phyloP scores from a whole-genome alignment of 2,329 filamentous ascomycete genomes.

The Waltergamsia citrina region DNA sequence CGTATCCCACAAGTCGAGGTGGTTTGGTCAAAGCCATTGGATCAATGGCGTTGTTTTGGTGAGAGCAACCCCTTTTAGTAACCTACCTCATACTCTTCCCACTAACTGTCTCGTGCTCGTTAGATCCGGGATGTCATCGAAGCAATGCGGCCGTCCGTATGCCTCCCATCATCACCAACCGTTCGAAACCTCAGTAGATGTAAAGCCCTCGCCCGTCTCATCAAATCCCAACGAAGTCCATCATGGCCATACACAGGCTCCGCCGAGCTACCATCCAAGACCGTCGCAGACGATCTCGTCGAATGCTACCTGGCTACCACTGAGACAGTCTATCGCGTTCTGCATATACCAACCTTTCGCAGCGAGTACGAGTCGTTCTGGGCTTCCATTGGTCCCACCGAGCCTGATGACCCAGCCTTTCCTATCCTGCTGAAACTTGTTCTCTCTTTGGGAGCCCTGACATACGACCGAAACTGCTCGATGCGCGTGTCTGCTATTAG shows the following conservation, averaged over 20 bases:
- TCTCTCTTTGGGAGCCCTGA: constrained; percentile 43
- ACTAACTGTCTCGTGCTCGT: background rate
- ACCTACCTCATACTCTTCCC: background rate
- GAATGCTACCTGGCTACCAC: constrained; percentile 36
- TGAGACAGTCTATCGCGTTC: constrained; percentile 36
- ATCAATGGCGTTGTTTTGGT: constrained; percentile 11
- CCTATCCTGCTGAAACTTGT: constrained; percentile 48
- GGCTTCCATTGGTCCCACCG: constrained; percentile 16
- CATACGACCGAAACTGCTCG: constrained; percentile 39
- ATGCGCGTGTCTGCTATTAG: constrained; percentile 36
- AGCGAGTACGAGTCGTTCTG: constrained; percentile 41
- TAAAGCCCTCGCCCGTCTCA: constrained; percentile 39
- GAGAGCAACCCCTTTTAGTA: background rate
- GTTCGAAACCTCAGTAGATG: constrained; percentile 43
- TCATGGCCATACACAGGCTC: constrained; percentile 33
- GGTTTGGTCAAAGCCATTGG: constrained; percentile 42
- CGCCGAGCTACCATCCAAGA: constrained; percentile 33
- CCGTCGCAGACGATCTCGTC: constrained; percentile 35
- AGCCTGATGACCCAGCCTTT: constrained; percentile 29
- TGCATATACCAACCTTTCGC: constrained; percentile 41
- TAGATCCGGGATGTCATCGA: background rate
- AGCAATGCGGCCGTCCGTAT: background rate
- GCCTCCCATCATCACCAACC: constrained; percentile 19
- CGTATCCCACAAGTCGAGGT: constrained; percentile 23
- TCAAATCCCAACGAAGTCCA: constrained; percentile 39